Base-by-base conservation (phyloP, 345 rosid genomes). In the Gossypium ekmanianum region DNA sequence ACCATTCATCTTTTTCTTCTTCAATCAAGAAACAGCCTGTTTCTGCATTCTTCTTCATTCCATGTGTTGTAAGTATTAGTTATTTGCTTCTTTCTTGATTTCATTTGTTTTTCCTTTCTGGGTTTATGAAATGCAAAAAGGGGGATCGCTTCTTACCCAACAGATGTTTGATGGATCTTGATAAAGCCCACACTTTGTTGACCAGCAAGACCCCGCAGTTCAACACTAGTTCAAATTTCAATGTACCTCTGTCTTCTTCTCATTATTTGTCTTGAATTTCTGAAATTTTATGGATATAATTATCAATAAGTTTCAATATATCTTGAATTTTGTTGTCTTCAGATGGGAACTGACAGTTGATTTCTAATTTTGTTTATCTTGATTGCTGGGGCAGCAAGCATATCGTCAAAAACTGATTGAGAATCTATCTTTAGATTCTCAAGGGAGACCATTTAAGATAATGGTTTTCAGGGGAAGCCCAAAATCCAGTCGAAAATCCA, bases 131-230 rank as follows among this genome's bases (percentile, higher is more conserved):
- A 11, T 17, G 41, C 17, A 14, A 63, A 56, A 63, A 88, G 88
- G 91, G 89, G 10, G 87, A 83, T 29, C 82, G 86, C 58, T 85
- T 84, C 61, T 75, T 85, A 72, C 89, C 91, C 41, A 88, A 75
- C 61, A 68, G 85, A 71, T 83, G 89, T 83, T 83, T 84, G 83
- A 88, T 88, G 88, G 80, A 88, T 83, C 85, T 88, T 70, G 91
- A 85, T 83, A 85, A 83, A 84, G 89, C 85, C 83, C 85, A 75
- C 43, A 57, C 79, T 71, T 78, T 80, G 75, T 83, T 85, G 75
- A 88, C 86, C 24, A 77, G 81, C 74, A 73, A 55, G n/a, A 74
- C 70, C 48, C 67, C 70, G 50, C 65, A 70, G 59, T 54, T 66
- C 2, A 45, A 61, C 12, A 66, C 77, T 50, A 10, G 26, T 56